Evolutionary conservation across 2,329 filamentous ascomycete genomes (phyloP).

Genomic region (Fonsecaea erecta): DNA sequence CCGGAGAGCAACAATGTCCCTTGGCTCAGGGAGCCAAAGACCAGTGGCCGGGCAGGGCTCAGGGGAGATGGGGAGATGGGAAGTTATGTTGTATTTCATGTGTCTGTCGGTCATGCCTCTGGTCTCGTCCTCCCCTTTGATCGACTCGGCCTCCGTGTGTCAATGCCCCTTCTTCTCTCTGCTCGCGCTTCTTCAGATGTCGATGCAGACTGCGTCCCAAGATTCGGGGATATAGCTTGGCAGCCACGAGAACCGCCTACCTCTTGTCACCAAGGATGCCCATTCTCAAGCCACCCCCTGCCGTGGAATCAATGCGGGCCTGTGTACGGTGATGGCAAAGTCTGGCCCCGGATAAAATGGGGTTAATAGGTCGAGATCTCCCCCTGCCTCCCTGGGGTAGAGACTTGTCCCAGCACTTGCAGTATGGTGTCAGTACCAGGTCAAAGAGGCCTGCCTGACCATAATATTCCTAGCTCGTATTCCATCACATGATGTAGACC

Average conservation of each 20-base stretch:
- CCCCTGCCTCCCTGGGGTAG: neutral
- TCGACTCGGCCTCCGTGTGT: neutral
- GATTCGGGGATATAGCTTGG: no score
- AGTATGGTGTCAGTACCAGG: neutral
- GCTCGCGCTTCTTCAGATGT: neutral
- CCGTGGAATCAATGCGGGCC: neutral
- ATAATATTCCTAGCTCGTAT: neutral
- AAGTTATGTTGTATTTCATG: neutral
- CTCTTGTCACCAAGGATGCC: neutral
- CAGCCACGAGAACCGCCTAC: no score
- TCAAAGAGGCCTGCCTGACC: neutral
- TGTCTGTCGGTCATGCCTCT: neutral
- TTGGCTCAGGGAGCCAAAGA: no score
- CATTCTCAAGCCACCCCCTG: neutral
- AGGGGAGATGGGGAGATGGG: no score
- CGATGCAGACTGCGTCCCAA: no score
- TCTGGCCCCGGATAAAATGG: neutral
- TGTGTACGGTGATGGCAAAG: neutral
- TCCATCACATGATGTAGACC: slow-evolving; percentile 78
- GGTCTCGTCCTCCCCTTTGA: neutral
- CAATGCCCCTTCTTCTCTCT: neutral
- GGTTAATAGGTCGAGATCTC: neutral
- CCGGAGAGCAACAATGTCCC: no score
- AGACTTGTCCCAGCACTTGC: neutral
- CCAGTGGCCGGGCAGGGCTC: no score